phyloP scores from a whole-genome alignment of 306 rosid genomes.

The Vachellia pachyceras region DNA sequence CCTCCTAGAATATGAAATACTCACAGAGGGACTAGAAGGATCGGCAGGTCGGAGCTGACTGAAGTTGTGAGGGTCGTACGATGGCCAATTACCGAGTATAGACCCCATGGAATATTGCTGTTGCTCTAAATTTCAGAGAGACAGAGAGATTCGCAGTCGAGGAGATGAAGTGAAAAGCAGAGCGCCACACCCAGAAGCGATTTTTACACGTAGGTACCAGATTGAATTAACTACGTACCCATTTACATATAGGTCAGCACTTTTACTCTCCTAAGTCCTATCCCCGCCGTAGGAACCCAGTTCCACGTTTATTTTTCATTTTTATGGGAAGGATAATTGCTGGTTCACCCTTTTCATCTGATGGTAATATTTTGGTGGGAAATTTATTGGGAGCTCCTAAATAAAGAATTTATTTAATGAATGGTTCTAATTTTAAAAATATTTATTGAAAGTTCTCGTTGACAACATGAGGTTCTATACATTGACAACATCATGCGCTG shows the following conservation, averaged over 20 bases:
- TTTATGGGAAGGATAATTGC: no score
- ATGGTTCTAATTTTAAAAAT: no score
- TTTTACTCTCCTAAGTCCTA: slow-evolving; percentile 14
- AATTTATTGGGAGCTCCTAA: no score
- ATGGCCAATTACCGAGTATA: slow-evolving; percentile 84
- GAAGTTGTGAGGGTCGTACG: slow-evolving; percentile 92
- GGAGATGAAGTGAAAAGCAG: not conserved
- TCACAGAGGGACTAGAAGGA: slow-evolving; percentile 86
- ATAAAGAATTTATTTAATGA: no score
- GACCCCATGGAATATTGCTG: slow-evolving; percentile 65
- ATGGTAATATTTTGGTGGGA: no score
- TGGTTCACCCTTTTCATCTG: no score
- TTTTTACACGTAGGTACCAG: slow-evolving; percentile 14
- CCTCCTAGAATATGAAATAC: slow-evolving; percentile 39
- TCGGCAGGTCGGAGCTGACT: slow-evolving; percentile 90
- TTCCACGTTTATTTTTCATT: not conserved
- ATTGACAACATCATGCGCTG: no score
- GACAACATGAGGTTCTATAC: no score
- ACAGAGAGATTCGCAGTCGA: slow-evolving; percentile 18
- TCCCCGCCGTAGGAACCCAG: not conserved
- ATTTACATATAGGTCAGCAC: not conserved
- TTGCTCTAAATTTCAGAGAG: slow-evolving; percentile 35
- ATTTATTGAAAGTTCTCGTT: no score
- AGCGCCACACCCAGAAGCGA: slow-evolving; percentile 32
- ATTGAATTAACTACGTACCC: slow-evolving; percentile 33